These are phyloP conservation scores for Leonotis leonurus DNA, from an alignment of 257 asterid genomes.

Conservation along the genomic window DNA sequence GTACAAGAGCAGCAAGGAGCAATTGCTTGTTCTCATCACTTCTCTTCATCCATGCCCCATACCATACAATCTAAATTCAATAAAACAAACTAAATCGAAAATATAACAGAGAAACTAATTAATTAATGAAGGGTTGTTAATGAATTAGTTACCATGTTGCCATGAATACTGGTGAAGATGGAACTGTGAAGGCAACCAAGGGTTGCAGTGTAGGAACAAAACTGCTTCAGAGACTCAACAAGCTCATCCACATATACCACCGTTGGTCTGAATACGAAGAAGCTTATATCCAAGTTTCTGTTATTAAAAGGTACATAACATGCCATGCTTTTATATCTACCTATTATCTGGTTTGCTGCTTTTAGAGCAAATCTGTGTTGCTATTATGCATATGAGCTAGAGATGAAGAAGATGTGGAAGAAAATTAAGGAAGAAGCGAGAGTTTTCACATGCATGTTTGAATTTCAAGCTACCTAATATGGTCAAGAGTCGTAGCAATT, in stretches of 20 bases:
- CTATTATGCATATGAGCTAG: neutral
- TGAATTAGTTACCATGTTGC: slow-evolving; percentile 40
- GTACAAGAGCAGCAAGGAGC: slow-evolving; percentile 41
- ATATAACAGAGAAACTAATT: neutral
- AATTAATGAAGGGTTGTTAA: too few species aligned
- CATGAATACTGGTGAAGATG: slow-evolving; percentile 60
- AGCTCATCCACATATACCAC: slow-evolving; percentile 41
- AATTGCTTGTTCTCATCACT: slow-evolving; percentile 35
- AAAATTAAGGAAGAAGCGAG: neutral
- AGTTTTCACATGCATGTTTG: slow-evolving; percentile 22
- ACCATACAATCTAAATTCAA: slow-evolving; percentile 54
- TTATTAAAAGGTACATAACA: slow-evolving; percentile 59
- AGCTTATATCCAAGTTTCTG: slow-evolving; percentile 46
- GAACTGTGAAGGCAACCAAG: slow-evolving; percentile 68
- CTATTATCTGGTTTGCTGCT: neutral
- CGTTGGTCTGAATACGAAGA: slow-evolving; percentile 50
- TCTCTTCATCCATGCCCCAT: slow-evolving; percentile 74
- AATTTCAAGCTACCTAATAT: slow-evolving; percentile 12
- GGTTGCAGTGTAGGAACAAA: slow-evolving; percentile 33
- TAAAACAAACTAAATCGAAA: neutral
- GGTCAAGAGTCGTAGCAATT: slow-evolving; percentile 1
- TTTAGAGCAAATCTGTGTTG: neutral
- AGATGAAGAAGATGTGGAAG: neutral
- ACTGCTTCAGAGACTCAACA: slow-evolving; percentile 32
- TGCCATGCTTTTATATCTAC: slow-evolving; percentile 32